Conservation (phyloP, 352 stramenopile genomes). For the Phytophthora rubi region DNA sequence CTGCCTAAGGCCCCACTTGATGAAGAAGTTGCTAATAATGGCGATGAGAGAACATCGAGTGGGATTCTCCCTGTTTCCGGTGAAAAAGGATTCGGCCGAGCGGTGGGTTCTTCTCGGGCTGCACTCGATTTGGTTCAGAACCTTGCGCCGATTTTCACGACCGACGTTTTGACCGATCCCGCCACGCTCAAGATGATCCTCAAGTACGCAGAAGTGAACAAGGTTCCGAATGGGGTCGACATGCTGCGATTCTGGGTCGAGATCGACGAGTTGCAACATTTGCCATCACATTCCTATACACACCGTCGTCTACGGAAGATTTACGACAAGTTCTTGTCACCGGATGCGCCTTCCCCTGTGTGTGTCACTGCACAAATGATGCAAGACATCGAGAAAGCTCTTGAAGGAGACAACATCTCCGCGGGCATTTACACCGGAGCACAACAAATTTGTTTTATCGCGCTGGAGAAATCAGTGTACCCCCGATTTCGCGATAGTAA, state of each 20-base stretch:
- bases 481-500: conserved; percentile 81
- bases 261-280: conserved; percentile 74
- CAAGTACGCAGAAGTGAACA: conserved; percentile 60
- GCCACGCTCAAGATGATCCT: conserved; percentile 79
- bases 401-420: conserved; percentile 72
- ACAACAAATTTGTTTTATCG: conserved; percentile 69
- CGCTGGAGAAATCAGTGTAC: conserved; percentile 78
- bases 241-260: conserved; percentile 85
- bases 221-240: conserved; percentile 64
- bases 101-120: conserved; percentile 31
- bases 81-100: conserved; percentile 32
- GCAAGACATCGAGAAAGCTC: conserved; percentile 61
- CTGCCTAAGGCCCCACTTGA: conserved; percentile 1
- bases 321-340: conserved; percentile 88
- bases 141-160: conserved; percentile 78
- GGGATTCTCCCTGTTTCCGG: neutral
- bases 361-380: conserved; percentile 79
- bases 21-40: neutral
- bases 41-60: conserved; percentile 8
- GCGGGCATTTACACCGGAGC: conserved; percentile 73
- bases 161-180: conserved; percentile 77
- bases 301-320: conserved; percentile 82
- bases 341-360: conserved; percentile 70
- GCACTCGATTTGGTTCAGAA: conserved; percentile 75
- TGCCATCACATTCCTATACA: conserved; percentile 84